These are phyloP conservation scores for Canavalia gladiata DNA, from an alignment of 306 rosid species.

Conservation along the genomic window DNA sequence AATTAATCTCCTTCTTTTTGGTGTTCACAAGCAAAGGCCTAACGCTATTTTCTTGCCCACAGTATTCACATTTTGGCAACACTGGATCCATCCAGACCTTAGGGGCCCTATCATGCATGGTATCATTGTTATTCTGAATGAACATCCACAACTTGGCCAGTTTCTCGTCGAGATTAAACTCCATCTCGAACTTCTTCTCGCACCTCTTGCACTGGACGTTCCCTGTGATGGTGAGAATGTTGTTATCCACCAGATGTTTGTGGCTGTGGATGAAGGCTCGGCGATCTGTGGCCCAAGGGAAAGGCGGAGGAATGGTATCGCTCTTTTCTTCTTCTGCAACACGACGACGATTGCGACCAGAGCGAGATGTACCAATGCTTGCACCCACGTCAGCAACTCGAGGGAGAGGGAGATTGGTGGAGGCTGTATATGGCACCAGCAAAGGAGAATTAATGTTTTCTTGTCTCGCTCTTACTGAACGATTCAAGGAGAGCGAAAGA, in stretches of 20 bases:
- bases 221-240: conserved; percentile 42
- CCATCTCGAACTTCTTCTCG: conserved; percentile 22
- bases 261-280: conserved; percentile 46
- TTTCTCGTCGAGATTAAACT: conserved; percentile 23
- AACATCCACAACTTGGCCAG: neutral
- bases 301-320: conserved; percentile 42
- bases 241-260: neutral
- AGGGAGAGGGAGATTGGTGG: too few species aligned
- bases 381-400: too few species aligned
- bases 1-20: conserved; percentile 55
- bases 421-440: neutral
- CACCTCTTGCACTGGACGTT: conserved; percentile 61
- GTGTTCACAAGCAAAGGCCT: conserved; percentile 50
- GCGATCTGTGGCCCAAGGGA: conserved; percentile 60
- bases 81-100: conserved; percentile 51
- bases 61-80: conserved; percentile 47
- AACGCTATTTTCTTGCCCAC: conserved; percentile 45
- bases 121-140: neutral
- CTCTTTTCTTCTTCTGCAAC: neutral
- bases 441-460: too few species aligned
- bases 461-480: too few species aligned
- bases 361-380: too few species aligned
- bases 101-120: conserved; percentile 62
- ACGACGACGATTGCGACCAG: conserved; percentile 18
- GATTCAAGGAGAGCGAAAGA: too few species aligned